Conservation (phyloP, 306 rosid species). For the Dalbergia oliveri region DNA sequence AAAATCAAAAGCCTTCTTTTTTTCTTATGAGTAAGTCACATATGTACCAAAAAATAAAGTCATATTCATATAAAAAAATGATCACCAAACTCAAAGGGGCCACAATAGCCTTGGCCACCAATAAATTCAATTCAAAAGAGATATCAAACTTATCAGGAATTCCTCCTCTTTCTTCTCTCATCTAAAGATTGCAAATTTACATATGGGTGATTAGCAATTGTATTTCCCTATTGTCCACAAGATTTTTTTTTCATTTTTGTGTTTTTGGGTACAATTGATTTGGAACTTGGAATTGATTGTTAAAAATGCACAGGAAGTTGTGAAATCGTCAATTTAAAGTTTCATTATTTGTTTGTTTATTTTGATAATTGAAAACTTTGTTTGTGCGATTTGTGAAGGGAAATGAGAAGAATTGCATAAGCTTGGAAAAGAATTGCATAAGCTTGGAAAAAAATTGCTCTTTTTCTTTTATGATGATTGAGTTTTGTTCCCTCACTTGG, state of each 20-base stretch:
- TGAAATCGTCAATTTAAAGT: not conserved
- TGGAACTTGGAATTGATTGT: constrained; percentile 1
- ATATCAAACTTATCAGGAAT: constrained; percentile 85
- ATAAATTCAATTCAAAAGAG: constrained; percentile 80
- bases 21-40: constrained; percentile 36
- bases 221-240: no score
- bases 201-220: no score
- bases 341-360: not conserved
- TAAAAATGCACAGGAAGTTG: not conserved
- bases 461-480: not conserved
- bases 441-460: constrained; percentile 24
- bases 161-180: constrained; percentile 54
- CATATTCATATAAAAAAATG: constrained; percentile 43
- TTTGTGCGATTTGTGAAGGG: constrained; percentile 42
- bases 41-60: constrained; percentile 36
- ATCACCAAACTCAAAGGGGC: constrained; percentile 52
- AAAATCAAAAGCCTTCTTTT: constrained; percentile 18
- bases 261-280: not conserved
- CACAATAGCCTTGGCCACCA: constrained; percentile 85
- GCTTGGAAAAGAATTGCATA: no score
- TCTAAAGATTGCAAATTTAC: no score
- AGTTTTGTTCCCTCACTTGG: no score
- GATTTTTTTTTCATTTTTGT: not conserved
- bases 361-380: not conserved
- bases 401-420: constrained; percentile 43